A percentile compares a stretch with the other conserved stretches of the same genome.
Evolutionary conservation across 164 flowering plant genomes (phyloP).

Genomic region (Nelumbo lutea): DNA sequence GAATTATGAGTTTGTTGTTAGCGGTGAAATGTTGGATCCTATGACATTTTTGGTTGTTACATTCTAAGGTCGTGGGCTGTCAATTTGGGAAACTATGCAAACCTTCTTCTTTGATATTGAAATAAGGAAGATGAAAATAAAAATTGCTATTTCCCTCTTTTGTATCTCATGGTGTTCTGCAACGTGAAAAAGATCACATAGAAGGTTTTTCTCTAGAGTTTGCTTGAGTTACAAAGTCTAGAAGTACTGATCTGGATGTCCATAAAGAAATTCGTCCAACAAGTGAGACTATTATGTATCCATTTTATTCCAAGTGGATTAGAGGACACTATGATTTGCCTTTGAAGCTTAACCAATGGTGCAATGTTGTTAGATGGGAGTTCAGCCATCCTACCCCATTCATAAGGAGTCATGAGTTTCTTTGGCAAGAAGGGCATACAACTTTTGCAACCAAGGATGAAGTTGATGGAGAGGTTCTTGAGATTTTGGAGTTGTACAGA

Average conservation of each 20-base stretch:
- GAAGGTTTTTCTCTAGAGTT: conserved; percentile 99
- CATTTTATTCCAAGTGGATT: conserved; percentile 92
- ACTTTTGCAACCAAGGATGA: conserved; percentile 91
- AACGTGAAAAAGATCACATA: conserved; percentile 86
- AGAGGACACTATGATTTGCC: conserved; percentile 97
- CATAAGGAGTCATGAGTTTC: conserved; percentile 98
- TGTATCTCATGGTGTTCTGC: conserved; percentile 66
- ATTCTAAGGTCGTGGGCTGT: conserved; percentile 86
- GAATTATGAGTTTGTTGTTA: conserved; percentile 58
- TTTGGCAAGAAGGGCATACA: conserved; percentile 98
- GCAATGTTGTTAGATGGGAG: conserved; percentile 98
- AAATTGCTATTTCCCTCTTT: conserved; percentile 92
- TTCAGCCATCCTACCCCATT: conserved; percentile 99
- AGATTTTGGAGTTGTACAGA: conserved; percentile 86
- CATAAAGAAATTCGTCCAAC: conserved; percentile 98
- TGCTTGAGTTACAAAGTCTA: conserved; percentile 96
- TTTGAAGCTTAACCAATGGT: conserved; percentile 91
- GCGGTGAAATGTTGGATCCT: conserved; percentile 86
- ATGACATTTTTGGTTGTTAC: conserved; percentile 95
- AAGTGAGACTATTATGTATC: conserved; percentile 99
- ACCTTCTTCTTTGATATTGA: conserved; percentile 74
- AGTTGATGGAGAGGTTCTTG: conserved; percentile 91
- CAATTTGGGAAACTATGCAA: conserved; percentile 88
- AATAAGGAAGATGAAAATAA: conserved; percentile 84
- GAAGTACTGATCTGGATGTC: conserved; percentile 70